phyloP scores from a whole-genome alignment of 768 basidiomycete species.

The Tylopilus cervinicoccineus region DNA sequence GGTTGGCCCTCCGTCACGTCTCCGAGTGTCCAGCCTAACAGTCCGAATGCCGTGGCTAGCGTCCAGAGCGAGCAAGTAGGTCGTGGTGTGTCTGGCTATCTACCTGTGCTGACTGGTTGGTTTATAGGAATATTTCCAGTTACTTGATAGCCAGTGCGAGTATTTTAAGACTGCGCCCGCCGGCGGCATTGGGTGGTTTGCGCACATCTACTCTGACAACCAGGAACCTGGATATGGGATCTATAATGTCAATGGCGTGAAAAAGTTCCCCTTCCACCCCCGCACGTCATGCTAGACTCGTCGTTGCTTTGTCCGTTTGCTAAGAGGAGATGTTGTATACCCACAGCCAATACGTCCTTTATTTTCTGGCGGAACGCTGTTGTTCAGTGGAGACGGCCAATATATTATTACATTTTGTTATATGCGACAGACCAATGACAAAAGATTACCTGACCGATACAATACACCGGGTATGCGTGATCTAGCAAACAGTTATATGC shows the following conservation, averaged over 20 bases:
- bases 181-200: constrained; percentile 79
- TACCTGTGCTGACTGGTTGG: background rate
- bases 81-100: constrained; percentile 13
- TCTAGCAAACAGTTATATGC: constrained; percentile 3
- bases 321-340: no score
- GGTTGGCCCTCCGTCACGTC: constrained; percentile 74
- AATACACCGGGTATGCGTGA: constrained; percentile 10
- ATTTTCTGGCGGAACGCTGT: no score
- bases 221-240: constrained; percentile 71
- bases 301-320: background rate
- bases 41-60: constrained; percentile 53
- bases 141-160: constrained; percentile 62
- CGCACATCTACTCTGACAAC: constrained; percentile 70
- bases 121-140: constrained; percentile 46
- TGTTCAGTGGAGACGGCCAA: no score
- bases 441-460: constrained; percentile 16
- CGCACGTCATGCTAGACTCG: constrained; percentile 53
- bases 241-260: constrained; percentile 41
- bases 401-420: background rate
- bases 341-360: no score
- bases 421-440: background rate
- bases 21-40: constrained; percentile 60
- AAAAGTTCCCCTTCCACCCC: constrained; percentile 66
- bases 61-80: constrained; percentile 61
- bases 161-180: constrained; percentile 55